These are phyloP conservation scores for Golubevia pallescens DNA, from an alignment of 1,284 basidiomycete species.

Conservation along the genomic window DNA sequence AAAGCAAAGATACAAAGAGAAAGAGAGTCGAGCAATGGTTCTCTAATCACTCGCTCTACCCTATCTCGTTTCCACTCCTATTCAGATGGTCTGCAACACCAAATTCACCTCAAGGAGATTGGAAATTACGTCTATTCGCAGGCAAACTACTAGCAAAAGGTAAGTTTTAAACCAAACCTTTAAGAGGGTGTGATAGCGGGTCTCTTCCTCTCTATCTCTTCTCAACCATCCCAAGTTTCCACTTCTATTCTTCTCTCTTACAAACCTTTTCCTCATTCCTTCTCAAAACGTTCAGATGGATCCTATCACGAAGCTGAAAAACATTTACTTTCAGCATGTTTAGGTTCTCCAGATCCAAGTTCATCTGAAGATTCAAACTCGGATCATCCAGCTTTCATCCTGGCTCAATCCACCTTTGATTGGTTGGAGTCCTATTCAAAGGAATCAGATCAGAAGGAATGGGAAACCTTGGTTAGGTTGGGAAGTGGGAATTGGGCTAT, in stretches of 20 bases:
- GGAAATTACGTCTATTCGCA: conserved; percentile 36
- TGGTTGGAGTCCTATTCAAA: conserved; percentile 22
- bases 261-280: neutral
- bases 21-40: too few relatives aligned
- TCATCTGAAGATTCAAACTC: neutral
- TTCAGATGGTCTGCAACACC: conserved; percentile 30
- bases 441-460: conserved; percentile 14
- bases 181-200: neutral
- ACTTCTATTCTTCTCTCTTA: neutral
- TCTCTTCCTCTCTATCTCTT: neutral
- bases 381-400: conserved; percentile 30
- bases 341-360: neutral
- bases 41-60: too few relatives aligned
- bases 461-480: conserved; percentile 3
- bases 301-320: conserved; percentile 33
- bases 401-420: conserved; percentile 34
- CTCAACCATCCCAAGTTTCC: too few relatives aligned
- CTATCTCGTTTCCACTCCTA: neutral
- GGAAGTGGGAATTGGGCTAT: conserved; percentile 17
- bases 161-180: conserved; percentile 4
- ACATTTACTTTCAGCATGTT: conserved; percentile 17
- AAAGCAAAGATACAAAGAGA: too few relatives aligned
- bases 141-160: conserved; percentile 44
- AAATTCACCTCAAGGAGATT: conserved; percentile 37
- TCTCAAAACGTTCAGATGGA: conserved; percentile 6